Percentiles rank a stretch among this genome's conserved stretches.
phyloP scores from a whole-genome alignment of 2,329 filamentous ascomycete species.

The Stachybotrys chlorohalonatus region DNA sequence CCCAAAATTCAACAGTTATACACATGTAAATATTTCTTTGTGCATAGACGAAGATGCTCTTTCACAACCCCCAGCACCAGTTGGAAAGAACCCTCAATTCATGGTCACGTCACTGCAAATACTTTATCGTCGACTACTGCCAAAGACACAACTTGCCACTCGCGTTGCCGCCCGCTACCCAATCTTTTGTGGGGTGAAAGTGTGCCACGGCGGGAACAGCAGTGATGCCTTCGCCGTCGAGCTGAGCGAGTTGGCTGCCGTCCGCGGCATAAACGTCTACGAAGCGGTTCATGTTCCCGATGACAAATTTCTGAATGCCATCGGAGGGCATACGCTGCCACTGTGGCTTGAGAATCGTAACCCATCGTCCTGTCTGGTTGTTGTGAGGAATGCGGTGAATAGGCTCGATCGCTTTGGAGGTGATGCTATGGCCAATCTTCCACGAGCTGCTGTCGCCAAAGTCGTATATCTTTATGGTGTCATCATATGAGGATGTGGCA shows the following conservation, averaged over 20 bases:
- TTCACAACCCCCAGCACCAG: too few species aligned
- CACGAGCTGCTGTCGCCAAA: conserved; percentile 55
- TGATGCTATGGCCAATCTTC: conserved; percentile 48
- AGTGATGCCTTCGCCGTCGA: conserved; percentile 83
- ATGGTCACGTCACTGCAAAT: neutral
- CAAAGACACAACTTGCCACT: conserved; percentile 90
- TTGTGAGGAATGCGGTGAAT: conserved; percentile 68
- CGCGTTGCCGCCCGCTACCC: conserved; percentile 86
- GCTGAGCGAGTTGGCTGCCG: conserved; percentile 80
- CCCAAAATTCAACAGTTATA: too few species aligned
- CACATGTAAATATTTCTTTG: too few species aligned
- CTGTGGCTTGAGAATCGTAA: conserved; percentile 72
- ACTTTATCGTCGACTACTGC: conserved; percentile 44
- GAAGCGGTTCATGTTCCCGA: conserved; percentile 97
- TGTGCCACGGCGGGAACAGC: conserved; percentile 89
- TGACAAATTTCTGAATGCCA: conserved; percentile 76
- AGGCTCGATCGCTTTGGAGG: conserved; percentile 58
- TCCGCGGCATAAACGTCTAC: conserved; percentile 80
- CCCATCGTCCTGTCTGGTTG: conserved; percentile 92
- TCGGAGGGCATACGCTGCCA: conserved; percentile 79
- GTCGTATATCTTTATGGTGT: conserved; percentile 88
- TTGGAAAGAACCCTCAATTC: too few species aligned
- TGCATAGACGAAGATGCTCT: too few species aligned
- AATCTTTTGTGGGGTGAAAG: conserved; percentile 80
- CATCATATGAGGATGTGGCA: conserved; percentile 89